These are phyloP conservation scores for Geotrichum macrosporum DNA, from an alignment of 1,139 yeast species.

Conservation along the genomic window DNA sequence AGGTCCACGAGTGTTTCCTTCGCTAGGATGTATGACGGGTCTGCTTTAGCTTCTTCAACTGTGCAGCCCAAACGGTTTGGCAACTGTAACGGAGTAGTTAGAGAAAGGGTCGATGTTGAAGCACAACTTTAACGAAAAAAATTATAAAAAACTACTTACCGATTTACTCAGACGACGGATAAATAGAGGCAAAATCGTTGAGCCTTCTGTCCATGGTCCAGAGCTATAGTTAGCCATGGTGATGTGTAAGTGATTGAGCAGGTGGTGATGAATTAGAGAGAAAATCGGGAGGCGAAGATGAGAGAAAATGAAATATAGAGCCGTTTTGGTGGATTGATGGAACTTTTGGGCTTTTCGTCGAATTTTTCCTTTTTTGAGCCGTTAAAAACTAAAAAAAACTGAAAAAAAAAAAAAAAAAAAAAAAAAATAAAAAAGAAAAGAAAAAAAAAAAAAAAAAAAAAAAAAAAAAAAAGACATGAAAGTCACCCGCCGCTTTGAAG, in stretches of 20 bases:
- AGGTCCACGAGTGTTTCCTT: conserved; percentile 19
- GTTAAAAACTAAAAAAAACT: too few relatives aligned
- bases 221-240: too few relatives aligned
- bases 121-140: too few relatives aligned
- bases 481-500: too few relatives aligned
- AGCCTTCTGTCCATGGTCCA: conserved; percentile 9
- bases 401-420: too few relatives aligned
- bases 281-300: background rate
- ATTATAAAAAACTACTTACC: conserved; percentile 13
- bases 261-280: background rate
- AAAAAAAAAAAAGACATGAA: too few relatives aligned
- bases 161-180: conserved; percentile 16
- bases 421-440: background rate
- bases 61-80: conserved; percentile 30
- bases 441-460: background rate
- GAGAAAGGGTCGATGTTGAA: background rate
- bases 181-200: conserved; percentile 20
- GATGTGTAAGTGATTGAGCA: too few relatives aligned
- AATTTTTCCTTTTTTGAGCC: too few relatives aligned
- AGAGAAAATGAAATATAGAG: background rate
- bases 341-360: too few relatives aligned
- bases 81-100: conserved; percentile 24
- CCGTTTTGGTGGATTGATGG: too few relatives aligned
- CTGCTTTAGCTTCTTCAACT: conserved; percentile 31
- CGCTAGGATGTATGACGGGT: conserved; percentile 18